phyloP scores from a whole-genome alignment of 768 basidiomycete species.

The Boletellus ananiceps region DNA sequence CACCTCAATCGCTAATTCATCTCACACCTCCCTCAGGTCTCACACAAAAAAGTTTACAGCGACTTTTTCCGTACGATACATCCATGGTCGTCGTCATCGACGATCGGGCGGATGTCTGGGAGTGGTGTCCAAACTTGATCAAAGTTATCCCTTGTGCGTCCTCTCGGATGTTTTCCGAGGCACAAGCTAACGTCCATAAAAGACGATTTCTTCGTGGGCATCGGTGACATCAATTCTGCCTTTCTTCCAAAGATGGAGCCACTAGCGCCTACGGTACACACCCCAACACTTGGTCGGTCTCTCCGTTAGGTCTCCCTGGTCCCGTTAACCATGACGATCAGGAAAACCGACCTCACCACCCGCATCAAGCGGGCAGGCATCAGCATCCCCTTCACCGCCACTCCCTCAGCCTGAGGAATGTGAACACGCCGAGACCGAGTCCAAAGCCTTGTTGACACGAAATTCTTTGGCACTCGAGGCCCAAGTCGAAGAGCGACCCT shows the following conservation, averaged over 20 bases:
- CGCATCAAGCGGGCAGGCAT: constrained; percentile 16
- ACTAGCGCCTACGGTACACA: constrained; percentile 22
- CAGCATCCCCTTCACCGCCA: constrained; percentile 9
- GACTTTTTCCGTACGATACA: constrained; percentile 94
- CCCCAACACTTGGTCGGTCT: constrained; percentile 24
- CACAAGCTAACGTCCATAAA: constrained; percentile 4
- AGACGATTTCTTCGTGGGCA: constrained; percentile 98
- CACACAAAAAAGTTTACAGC: constrained; percentile 86
- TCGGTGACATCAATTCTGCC: constrained; percentile 96
- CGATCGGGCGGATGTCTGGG: constrained; percentile 98
- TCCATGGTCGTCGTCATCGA: constrained; percentile 99
- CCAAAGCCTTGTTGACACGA: constrained; percentile 57
- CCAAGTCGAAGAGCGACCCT: constrained; percentile 79
- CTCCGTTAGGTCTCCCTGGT: neutral
- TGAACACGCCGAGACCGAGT: constrained; percentile 42
- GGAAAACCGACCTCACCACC: constrained; percentile 15
- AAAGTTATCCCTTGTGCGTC: constrained; percentile 92
- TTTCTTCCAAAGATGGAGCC: constrained; percentile 81
- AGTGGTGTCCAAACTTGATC: constrained; percentile 92
- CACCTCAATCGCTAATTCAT: neutral
- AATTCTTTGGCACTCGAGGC: constrained; percentile 78
- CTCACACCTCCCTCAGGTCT: constrained; percentile 49
- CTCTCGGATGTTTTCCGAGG: neutral
- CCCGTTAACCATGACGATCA: constrained; percentile 16
- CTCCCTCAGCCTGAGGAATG: constrained; percentile 32